A percentile compares a stretch with the other conserved stretches of the same genome.
Evolutionary conservation across 225 moss, liverwort and hornwort species (phyloP).

Genomic region (Bryum argenteum): DNA sequence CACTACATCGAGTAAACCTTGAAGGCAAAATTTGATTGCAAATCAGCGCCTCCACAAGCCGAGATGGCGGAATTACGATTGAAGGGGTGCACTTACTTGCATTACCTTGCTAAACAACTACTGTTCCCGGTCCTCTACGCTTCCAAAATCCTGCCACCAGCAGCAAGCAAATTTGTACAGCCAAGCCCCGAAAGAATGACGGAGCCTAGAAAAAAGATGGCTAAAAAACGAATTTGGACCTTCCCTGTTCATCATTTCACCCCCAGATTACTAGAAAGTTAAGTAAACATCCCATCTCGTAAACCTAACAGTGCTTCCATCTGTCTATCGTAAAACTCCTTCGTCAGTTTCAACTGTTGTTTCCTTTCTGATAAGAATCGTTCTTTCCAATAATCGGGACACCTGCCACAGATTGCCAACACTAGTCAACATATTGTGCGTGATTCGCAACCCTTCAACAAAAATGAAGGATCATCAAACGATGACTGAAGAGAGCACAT

Average conservation of each 20-base stretch:
- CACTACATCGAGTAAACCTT: not conserved
- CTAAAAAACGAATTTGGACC: not conserved
- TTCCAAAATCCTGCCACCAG: not conserved
- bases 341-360: conserved; percentile 65
- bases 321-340: conserved; percentile 67
- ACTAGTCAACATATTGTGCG: conserved; percentile 1
- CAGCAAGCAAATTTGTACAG: conserved; percentile 12
- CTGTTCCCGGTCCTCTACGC: conserved; percentile 6
- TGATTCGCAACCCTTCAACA: not conserved
- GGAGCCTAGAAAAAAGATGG: not conserved
- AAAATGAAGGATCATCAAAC: not conserved
- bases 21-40: not conserved
- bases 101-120: conserved; percentile 2
- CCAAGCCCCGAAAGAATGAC: not conserved
- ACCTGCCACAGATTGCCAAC: conserved; percentile 23
- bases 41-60: not conserved
- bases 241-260: conserved; percentile 13
- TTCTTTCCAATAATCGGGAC: conserved; percentile 52
- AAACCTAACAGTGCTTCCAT: conserved; percentile 58
- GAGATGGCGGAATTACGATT: not conserved
- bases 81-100: conserved; percentile 13
- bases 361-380: conserved; percentile 64
- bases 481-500: not conserved
- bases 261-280: not conserved
- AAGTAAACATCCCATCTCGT: conserved; percentile 42